Base-by-base conservation (phyloP, 2,329 filamentous ascomycete genomes). In the Cladophialophora yegresii region DNA sequence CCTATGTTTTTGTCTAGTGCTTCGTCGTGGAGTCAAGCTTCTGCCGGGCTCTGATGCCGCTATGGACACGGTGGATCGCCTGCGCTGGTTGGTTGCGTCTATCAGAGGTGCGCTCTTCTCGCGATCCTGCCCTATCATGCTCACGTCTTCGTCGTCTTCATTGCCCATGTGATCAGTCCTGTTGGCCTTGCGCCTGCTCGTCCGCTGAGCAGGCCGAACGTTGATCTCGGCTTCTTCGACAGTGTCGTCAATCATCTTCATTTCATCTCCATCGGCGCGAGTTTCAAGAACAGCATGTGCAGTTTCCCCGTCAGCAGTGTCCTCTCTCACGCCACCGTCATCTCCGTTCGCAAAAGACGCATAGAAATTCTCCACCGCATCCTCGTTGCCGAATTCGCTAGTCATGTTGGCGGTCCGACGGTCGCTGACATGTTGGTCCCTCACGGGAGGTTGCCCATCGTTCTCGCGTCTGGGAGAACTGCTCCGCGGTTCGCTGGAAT, bases 151-250 rank as follows among this genome's bases (percentile, higher is more conserved):
- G 22, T 62, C 58, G 28, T 20, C 57, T 16, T 61, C 62, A 32
- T 65, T 61, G 51, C 12, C 59, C 8, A 62, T n/a, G 47, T 68
- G 64, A 40, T 68, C 64, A 1, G 61, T 64, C 40, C 30, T 50
- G 49, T 65, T 64, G 22, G 49, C 55, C 47, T 53, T 56, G 47
- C 64, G 61, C 26, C 64, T 61, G 23, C n/a, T 28, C 26, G 60
- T 20, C 43, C 16, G 30, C 23, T 9, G 20, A n/a, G 20, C 13
- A 30, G n/a, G 33, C 20, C 1, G 32, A 9, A 9, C 16, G n/a
- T 43, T 23, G 7, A 20, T 53, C n/a, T 51, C 57, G 26, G 8
- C 30, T 32, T 40, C 30, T 12, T 43, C 22, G 22, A 10, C 20
- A 20, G 16, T 3, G 22, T 33, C 16, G 20, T 28, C 45, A 28